phyloP scores from a whole-genome alignment of 139 green algal species.

The Dunaliella sp. region DNA sequence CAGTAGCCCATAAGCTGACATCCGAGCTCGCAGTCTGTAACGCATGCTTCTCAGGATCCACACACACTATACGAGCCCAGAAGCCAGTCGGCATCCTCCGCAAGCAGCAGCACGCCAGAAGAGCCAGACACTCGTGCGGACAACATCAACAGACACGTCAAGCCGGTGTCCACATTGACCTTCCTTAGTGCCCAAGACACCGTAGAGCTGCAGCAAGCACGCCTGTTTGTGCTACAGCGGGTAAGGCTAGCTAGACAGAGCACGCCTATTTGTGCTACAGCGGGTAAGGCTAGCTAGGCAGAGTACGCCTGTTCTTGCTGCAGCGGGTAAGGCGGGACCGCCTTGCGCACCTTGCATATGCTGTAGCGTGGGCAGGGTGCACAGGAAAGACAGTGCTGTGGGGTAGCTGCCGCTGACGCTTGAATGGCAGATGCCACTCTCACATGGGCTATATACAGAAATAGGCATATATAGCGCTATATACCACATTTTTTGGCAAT shows the following conservation, averaged over 20 bases:
- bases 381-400: too few species aligned
- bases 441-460: too few species aligned
- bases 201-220: slow-evolving; percentile 25
- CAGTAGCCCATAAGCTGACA: too few species aligned
- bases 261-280: slow-evolving; percentile 39
- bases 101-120: neutral
- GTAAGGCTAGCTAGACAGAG: slow-evolving; percentile 25
- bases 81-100: neutral
- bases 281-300: slow-evolving; percentile 24
- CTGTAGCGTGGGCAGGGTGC: too few species aligned
- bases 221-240: slow-evolving; percentile 39
- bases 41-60: too few species aligned
- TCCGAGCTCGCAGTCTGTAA: too few species aligned
- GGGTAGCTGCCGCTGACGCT: too few species aligned
- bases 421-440: too few species aligned
- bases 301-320: slow-evolving; percentile 33
- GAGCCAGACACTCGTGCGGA: neutral
- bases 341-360: too few species aligned
- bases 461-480: too few species aligned
- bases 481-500: too few species aligned
- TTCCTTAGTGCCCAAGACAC: slow-evolving; percentile 17
- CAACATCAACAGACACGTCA: slow-evolving; percentile 5
- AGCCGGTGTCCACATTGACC: slow-evolving; percentile 4
- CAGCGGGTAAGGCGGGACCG: slow-evolving; percentile 26
- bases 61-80: too few species aligned